Base-by-base conservation (phyloP, 1,284 basidiomycete species). In the Anthracocystis setariae region DNA sequence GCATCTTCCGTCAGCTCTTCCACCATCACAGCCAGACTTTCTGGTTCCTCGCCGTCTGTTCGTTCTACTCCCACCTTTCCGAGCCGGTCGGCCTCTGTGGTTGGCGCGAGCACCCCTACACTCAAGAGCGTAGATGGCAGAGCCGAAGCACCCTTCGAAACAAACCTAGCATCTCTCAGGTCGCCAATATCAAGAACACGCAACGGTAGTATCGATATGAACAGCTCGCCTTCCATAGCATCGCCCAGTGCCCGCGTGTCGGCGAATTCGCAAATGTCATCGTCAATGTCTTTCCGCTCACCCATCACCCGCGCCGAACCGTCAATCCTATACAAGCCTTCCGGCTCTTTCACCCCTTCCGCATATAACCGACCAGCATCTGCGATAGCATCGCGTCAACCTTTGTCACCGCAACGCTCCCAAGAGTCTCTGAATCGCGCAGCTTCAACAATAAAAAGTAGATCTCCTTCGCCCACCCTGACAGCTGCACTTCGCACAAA, bases 141-240 rank as follows among this genome's bases (percentile, higher is more conserved):
- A 23, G 39, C 24, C 29, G 62, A 65, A 8, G 50, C 21, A 18
- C 43, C 55, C 13, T 24, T 52, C 23, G 63, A 66, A 29, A 15
- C 52, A 2, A 66, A 56, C 25, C 56, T 65, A 5, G 55, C 51
- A 5, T 56, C 52, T 5, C 35, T 60, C 5, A 52, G 63, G 13
- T 66, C 63, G 12, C 57, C 63, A 13, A 51, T 43, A 37, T 23
- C 56, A 4, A 50, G 58, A 42, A 46, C 57, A 7, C 45, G 53
- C 9, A 67, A 61, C 24, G 64, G 58, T 21, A 67, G 64, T 44
- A 42, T 61, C 23, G 64, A 67, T 27, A 20, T 67, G 17, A 42
- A 20, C 23, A 40, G 43, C n/a, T 61, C 53, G 8, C 46, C 53
- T 8, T 46, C 64, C 5, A 13, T 56, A 5, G 39, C 53, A 0